phyloP scores from a whole-genome alignment of 148 eudicot species.

The Persicaria maculosa region DNA sequence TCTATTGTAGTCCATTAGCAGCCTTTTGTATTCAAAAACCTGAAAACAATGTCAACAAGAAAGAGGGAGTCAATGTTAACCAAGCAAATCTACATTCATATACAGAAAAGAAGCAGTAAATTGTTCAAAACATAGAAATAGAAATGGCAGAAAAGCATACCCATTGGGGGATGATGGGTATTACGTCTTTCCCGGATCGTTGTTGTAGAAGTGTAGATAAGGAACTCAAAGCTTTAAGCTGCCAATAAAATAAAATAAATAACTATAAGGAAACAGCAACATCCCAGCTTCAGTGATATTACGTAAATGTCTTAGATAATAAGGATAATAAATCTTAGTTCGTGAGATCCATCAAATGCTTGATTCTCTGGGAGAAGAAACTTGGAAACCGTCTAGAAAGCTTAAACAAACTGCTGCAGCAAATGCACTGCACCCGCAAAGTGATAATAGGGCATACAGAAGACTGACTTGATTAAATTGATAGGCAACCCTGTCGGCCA shows the following conservation, averaged over 20 bases:
- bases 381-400: not conserved
- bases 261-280: not conserved
- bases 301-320: not conserved
- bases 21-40: conserved; percentile 94
- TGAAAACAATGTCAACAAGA: conserved; percentile 19
- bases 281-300: not conserved
- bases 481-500: not conserved
- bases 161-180: conserved; percentile 81
- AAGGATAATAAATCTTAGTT: not conserved
- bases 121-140: not conserved
- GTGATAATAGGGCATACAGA: not conserved
- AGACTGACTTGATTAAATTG: not conserved
- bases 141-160: conserved; percentile 30
- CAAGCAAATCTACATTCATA: not conserved
- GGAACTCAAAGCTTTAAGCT: conserved; percentile 85
- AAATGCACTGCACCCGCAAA: not conserved
- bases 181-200: conserved; percentile 65
- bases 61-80: not conserved
- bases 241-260: conserved; percentile 22
- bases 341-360: not conserved
- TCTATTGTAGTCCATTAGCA: conserved; percentile 83
- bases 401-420: not conserved
- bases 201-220: conserved; percentile 59
- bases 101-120: not conserved
- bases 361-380: not conserved